phyloP scores from a whole-genome alignment of 164 flowering plant species.

The Brasenia schreberi region DNA sequence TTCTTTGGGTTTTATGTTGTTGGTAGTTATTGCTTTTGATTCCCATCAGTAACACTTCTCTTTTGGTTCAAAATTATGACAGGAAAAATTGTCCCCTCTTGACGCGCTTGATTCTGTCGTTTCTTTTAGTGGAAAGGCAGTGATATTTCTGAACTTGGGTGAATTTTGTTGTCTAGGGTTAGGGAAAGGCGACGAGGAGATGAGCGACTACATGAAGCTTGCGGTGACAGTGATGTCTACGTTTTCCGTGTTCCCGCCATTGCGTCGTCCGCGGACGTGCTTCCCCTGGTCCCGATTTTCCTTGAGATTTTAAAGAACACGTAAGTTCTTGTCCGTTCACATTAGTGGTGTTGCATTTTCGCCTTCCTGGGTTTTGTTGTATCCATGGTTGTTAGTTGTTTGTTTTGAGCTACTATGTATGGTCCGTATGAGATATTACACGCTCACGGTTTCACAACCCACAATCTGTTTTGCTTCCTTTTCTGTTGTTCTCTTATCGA shows the following conservation, averaged over 20 bases:
- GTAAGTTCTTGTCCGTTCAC: slow-evolving; percentile 13
- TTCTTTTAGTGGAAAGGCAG: neutral
- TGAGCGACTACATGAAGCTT: slow-evolving; percentile 67
- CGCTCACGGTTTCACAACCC: too few species aligned
- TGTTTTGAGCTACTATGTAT: neutral
- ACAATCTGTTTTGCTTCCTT: too few species aligned
- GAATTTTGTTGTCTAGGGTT: slow-evolving; percentile 22
- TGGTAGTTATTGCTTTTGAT: neutral
- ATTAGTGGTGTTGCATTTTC: neutral
- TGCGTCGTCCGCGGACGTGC: slow-evolving; percentile 72
- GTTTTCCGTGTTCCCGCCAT: slow-evolving; percentile 72
- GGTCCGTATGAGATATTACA: too few species aligned
- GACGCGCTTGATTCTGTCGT: too few species aligned
- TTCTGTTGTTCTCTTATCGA: too few species aligned
- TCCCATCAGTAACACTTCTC: too few species aligned
- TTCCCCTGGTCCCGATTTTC: slow-evolving; percentile 48
- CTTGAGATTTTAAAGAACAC: slow-evolving; percentile 37
- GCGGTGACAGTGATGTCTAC: slow-evolving; percentile 62
- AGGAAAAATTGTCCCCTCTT: too few species aligned
- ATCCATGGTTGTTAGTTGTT: neutral
- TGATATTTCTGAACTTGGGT: neutral
- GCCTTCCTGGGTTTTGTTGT: neutral
- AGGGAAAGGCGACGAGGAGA: slow-evolving; percentile 40
- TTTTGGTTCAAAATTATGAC: too few species aligned
- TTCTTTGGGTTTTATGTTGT: neutral